Evolutionary conservation across 768 basidiomycete genomes (phyloP).

Genomic region (Mycena chlorophos): DNA sequence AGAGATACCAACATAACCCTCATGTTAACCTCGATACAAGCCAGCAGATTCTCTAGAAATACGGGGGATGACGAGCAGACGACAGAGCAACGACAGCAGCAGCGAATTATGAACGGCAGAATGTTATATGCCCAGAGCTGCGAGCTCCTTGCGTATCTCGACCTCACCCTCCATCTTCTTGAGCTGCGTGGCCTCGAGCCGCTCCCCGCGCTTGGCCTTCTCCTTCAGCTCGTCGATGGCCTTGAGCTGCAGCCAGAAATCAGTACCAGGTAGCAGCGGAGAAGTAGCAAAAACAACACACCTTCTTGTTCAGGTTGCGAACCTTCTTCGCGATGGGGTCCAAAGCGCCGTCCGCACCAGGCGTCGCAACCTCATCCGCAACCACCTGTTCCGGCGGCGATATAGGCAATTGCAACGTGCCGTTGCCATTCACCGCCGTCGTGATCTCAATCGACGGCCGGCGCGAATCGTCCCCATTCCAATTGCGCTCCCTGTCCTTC

Average conservation of each 20-base stretch:
- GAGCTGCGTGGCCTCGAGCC: conserved; percentile 90
- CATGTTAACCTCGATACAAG: too few relatives aligned
- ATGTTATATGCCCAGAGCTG: conserved; percentile 31
- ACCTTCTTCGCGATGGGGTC: conserved; percentile 91
- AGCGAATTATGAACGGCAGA: not conserved
- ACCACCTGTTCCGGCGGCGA: conserved; percentile 26
- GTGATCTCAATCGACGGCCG: conserved; percentile 39
- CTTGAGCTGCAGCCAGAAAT: conserved; percentile 66
- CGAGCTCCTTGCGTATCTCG: conserved; percentile 81
- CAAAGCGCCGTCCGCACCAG: conserved; percentile 53
- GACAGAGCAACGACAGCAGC: not conserved
- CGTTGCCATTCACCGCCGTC: conserved; percentile 12
- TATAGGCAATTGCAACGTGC: conserved; percentile 9
- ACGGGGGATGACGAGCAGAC: too few relatives aligned
- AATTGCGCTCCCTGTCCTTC: conserved; percentile 36
- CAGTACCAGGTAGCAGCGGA: not conserved
- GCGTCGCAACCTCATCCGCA: conserved; percentile 38
- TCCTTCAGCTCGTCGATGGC: conserved; percentile 99
- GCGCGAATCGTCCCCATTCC: conserved; percentile 31
- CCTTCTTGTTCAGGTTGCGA: conserved; percentile 95
- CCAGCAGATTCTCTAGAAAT: too few relatives aligned
- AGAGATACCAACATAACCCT: too few relatives aligned
- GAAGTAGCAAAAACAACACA: conserved; percentile 32
- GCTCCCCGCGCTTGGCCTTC: conserved; percentile 85
- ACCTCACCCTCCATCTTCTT: conserved; percentile 95